These are phyloP conservation scores for Amanita molliuscula DNA, from an alignment of 768 basidiomycete species.

Conservation along the genomic window DNA sequence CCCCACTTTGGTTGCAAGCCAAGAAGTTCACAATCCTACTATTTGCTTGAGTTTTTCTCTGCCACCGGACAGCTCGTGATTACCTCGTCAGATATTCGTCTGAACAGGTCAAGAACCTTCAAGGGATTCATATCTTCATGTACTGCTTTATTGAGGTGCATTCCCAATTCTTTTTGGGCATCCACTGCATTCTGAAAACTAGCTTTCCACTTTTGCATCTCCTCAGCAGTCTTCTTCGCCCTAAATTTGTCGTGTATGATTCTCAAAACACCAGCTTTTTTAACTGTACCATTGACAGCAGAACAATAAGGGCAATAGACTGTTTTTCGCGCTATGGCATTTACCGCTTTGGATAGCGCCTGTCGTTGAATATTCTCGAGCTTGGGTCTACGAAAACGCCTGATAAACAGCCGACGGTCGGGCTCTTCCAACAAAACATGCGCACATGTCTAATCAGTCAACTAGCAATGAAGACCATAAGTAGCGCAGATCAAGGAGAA, in stretches of 20 bases:
- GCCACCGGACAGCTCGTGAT: slow-evolving; percentile 6
- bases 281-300: slow-evolving; percentile 89
- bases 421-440: slow-evolving; percentile 82
- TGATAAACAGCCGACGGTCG: slow-evolving; percentile 75
- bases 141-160: slow-evolving; percentile 79
- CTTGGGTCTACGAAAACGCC: slow-evolving; percentile 81
- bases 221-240: slow-evolving; percentile 84
- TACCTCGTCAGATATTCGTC: slow-evolving; percentile 87
- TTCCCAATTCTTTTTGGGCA: slow-evolving; percentile 77
- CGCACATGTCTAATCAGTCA: slow-evolving; percentile 65
- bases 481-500: neutral
- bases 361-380: slow-evolving; percentile 92
- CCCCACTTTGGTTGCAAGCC: slow-evolving; percentile 84
- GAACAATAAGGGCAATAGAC: slow-evolving; percentile 91
- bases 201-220: slow-evolving; percentile 80
- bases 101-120: slow-evolving; percentile 88
- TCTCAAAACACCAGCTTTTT: slow-evolving; percentile 89
- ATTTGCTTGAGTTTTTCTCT: neutral
- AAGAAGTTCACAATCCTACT: slow-evolving; percentile 87
- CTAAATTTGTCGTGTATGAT: slow-evolving; percentile 98
- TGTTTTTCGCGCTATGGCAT: slow-evolving; percentile 79
- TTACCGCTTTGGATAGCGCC: slow-evolving; percentile 73
- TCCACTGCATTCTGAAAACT: slow-evolving; percentile 76
- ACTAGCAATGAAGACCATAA: neutral
- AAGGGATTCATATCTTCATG: slow-evolving; percentile 92